These are phyloP conservation scores for Eragrostis nindensis DNA, from an alignment of 176 grass and related monocot species.

Conservation along the genomic window DNA sequence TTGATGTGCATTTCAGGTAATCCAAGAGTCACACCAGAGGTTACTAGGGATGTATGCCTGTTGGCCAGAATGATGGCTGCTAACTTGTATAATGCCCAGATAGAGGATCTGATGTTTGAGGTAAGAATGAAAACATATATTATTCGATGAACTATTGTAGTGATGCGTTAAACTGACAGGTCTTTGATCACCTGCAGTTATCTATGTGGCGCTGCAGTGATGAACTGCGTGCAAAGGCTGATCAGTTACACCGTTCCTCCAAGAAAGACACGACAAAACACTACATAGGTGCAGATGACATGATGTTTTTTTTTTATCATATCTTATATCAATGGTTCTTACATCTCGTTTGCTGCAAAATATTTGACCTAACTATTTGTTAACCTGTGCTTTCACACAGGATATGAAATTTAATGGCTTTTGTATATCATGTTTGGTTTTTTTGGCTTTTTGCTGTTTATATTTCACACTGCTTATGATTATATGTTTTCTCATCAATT, in stretches of 20 bases:
- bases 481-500: slow-evolving; percentile 13
- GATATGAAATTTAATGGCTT: neutral
- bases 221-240: slow-evolving; percentile 68
- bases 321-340: neutral
- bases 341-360: neutral
- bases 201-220: slow-evolving; percentile 99
- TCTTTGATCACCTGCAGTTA: slow-evolving; percentile 57
- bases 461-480: slow-evolving; percentile 8
- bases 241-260: slow-evolving; percentile 58
- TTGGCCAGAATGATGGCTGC: slow-evolving; percentile 98
- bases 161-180: slow-evolving; percentile 29
- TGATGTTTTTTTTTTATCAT: neutral
- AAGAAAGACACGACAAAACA: slow-evolving; percentile 94
- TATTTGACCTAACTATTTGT: slow-evolving; percentile 21
- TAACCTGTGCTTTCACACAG: neutral
- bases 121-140: slow-evolving; percentile 41
- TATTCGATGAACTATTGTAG: slow-evolving; percentile 8
- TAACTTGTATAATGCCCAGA: slow-evolving; percentile 94
- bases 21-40: slow-evolving; percentile 96
- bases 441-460: neutral
- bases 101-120: slow-evolving; percentile 99
- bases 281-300: slow-evolving; percentile 75
- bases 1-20: slow-evolving; percentile 66
- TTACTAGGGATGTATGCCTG: slow-evolving; percentile 97
- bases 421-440: neutral